A percentile compares a stretch with the other conserved stretches of the same genome.
phyloP scores from a whole-genome alignment of 768 basidiomycete genomes.

The Coprinopsis strossmayeri region DNA sequence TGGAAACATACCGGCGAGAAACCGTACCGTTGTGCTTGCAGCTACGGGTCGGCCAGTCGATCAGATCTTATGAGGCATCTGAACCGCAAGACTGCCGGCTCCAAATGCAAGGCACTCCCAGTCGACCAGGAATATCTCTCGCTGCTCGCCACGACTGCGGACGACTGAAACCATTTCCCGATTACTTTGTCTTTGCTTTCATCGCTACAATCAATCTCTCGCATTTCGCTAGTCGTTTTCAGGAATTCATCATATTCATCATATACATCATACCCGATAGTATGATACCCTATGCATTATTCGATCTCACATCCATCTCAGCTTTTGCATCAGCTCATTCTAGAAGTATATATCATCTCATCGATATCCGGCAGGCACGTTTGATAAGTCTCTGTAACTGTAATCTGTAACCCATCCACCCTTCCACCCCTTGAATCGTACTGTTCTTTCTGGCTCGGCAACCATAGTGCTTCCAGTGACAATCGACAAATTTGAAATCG shows the following conservation, averaged over 20 bases:
- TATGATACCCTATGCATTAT: not conserved
- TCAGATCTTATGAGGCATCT: slow-evolving; percentile 5
- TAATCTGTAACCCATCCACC: no score
- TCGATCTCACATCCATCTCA: no score
- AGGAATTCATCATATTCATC: not conserved
- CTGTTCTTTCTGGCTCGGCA: no score
- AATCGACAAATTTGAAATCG: no score
- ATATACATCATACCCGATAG: not conserved
- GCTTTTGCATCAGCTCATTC: no score
- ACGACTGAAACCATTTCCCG: not conserved
- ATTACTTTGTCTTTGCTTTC: not conserved
- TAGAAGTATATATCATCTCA: no score
- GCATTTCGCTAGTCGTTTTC: not conserved
- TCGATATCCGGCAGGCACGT: no score
- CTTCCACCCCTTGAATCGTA: no score
- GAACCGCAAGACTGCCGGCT: slow-evolving; percentile 1
- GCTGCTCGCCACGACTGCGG: not conserved
- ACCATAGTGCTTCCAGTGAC: no score
- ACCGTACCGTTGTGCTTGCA: slow-evolving; percentile 7
- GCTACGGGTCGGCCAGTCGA: slow-evolving; percentile 6
- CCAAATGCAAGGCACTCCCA: slow-evolving; percentile 1
- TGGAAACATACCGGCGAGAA: slow-evolving; percentile 7
- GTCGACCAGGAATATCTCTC: not conserved
- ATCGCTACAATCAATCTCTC: not conserved
- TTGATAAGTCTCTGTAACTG: no score